A percentile compares a stretch with the other conserved stretches of the same genome.
These are phyloP conservation scores for Erodium texanum DNA, from an alignment of 441 rosid species.

Conservation along the genomic window DNA sequence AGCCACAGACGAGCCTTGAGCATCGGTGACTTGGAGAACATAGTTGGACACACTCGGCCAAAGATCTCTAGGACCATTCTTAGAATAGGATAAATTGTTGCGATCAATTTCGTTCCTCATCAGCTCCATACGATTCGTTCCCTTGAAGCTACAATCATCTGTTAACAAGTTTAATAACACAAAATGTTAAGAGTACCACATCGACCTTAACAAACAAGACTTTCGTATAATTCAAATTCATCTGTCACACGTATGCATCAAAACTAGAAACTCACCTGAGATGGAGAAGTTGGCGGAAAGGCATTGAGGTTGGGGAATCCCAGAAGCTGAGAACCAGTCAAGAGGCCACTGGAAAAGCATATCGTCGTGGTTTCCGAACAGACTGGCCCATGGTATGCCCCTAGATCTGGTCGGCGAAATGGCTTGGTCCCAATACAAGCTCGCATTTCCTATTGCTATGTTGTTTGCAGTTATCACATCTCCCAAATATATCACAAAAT, in stretches of 20 bases:
- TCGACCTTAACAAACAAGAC: too few relatives aligned
- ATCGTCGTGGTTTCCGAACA: conserved; percentile 86
- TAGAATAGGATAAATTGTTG: conserved; percentile 40
- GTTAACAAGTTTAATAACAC: conserved; percentile 3
- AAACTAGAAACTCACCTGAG: too few relatives aligned
- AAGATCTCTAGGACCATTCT: conserved; percentile 47
- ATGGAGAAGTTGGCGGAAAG: conserved; percentile 18
- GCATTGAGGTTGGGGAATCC: conserved; percentile 55
- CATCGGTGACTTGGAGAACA: conserved; percentile 33
- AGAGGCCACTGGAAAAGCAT: conserved; percentile 68
- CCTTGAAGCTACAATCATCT: conserved; percentile 42
- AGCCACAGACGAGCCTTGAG: conserved; percentile 27
- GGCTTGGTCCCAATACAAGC: conserved; percentile 70
- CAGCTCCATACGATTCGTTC: conserved; percentile 49
- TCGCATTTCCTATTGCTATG: conserved; percentile 56
- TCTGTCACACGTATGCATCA: too few relatives aligned
- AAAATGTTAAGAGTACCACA: too few relatives aligned
- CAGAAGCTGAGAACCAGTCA: conserved; percentile 67
- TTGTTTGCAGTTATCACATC: conserved; percentile 80
- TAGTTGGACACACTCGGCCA: conserved; percentile 86
- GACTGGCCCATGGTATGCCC: conserved; percentile 61
- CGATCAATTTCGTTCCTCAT: conserved; percentile 40
- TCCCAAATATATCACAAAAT: conserved; percentile 77
- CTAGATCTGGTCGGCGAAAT: conserved; percentile 56
- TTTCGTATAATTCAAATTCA: conserved; percentile 1